phyloP scores from a whole-genome alignment of 2,329 filamentous ascomycete species.

The Pleurostoma richardsiae region DNA sequence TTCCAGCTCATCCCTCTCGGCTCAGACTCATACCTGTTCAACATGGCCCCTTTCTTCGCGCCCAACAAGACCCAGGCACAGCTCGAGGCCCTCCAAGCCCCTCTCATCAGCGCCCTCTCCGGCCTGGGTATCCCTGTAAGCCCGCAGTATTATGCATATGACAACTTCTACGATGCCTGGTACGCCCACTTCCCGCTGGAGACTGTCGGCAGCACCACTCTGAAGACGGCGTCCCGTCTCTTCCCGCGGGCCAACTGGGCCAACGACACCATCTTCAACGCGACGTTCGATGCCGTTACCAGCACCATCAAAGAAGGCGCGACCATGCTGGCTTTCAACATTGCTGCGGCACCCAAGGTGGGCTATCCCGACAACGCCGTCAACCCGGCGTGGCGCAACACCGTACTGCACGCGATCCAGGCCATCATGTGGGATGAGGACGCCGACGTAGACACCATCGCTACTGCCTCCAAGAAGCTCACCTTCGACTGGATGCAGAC shows the following conservation, averaged over 20 bases:
- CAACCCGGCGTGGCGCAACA: constrained; percentile 43
- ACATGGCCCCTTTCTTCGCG: constrained; percentile 8
- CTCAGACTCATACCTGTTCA: not conserved
- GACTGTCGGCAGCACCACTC: constrained; percentile 13
- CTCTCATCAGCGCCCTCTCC: constrained; percentile 40
- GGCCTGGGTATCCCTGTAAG: constrained; percentile 21
- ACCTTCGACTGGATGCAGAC: constrained; percentile 25
- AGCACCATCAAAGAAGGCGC: constrained; percentile 32
- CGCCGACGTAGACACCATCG: constrained; percentile 4
- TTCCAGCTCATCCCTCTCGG: constrained; percentile 9
- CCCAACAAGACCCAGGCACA: constrained; percentile 3
- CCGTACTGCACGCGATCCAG: constrained; percentile 31
- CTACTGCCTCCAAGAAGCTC: constrained; percentile 14
- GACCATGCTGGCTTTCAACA: constrained; percentile 33
- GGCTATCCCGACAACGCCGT: constrained; percentile 32
- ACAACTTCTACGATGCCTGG: constrained; percentile 21
- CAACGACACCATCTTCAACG: constrained; percentile 15
- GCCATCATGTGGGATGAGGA: not conserved
- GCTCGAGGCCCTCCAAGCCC: constrained; percentile 2
- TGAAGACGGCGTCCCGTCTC: constrained; percentile 21
- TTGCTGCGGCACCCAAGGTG: constrained; percentile 21
- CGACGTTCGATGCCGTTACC: constrained; percentile 26
- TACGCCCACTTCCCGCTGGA: constrained; percentile 16
- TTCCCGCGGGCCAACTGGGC: constrained; percentile 27
- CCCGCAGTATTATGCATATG: constrained; percentile 16